Evolutionary conservation across 345 rosid species (phyloP), one percentile per base, ranked within the genome.

Genomic region (Lepidium aucheri): DNA sequence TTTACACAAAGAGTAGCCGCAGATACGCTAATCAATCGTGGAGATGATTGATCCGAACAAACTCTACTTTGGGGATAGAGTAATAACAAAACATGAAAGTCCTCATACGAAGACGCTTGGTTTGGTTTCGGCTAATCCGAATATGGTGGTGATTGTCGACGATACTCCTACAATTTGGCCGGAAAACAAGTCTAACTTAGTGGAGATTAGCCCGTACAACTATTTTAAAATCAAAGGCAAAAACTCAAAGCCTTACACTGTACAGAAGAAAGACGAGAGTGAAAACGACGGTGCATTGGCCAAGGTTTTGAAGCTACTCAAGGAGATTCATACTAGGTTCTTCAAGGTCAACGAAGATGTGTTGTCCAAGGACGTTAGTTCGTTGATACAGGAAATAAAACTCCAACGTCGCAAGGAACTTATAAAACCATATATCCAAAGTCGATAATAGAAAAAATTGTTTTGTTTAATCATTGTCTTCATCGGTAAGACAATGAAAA

Each of bases 201-300:
- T 70, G 8, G 34, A 44, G 14, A n/a, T 76, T 81, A 55, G 71
- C 76, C 59, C 52, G 78, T 69, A 77, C 89, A 34, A 61, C 12
- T 65, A 89, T 81, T 26, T 52, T 79, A 45, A 84, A 78, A 84
- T 83, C 81, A 66, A 42, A 13, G 1, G 22, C 7, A 26, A 22
- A 41, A 13, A 13, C 7, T 44, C 5, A 4, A 44, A 33, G 16
- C 14, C 89, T 81, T 86, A 65, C 78, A 71, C 84, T 72, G 67
- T 50, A 35, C 78, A 76, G 76, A 12, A 82, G 78, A 78, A 79
- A 76, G 44, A 81, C 80, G 16, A 78, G 77, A 64, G 80, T 72
- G 81, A 68, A 62, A 51, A 5, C 36, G 24, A 80, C 69, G 67
- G 67, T 68, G 35, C 51, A 9, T 10, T 84, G 79, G 56, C 77